A percentile compares a stretch with the other conserved stretches of the same genome.
Evolutionary conservation across 208 protist species (phyloP).

Genomic region (Vickermania ingenoplastis): DNA sequence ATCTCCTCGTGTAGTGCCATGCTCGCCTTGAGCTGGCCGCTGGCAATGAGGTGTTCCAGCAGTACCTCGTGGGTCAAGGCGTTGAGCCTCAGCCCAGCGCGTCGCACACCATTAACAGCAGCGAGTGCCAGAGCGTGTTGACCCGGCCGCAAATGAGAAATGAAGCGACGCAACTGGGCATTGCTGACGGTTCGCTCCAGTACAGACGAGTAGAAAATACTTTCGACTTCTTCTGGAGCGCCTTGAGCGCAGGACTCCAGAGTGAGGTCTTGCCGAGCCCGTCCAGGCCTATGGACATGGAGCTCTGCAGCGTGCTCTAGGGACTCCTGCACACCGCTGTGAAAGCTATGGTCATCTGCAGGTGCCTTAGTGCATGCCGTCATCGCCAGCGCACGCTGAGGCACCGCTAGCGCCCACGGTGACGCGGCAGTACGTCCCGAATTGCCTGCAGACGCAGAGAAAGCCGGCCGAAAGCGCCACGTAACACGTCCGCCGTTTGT

Average conservation of each 20-base stretch:
- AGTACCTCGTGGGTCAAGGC: conserved; percentile 57
- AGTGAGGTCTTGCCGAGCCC: background rate
- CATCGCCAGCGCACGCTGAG: too few relatives aligned
- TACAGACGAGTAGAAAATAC: conserved; percentile 53
- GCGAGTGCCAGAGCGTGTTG: conserved; percentile 46
- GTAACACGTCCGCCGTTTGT: too few relatives aligned
- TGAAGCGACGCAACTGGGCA: conserved; percentile 52
- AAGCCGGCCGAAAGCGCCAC: too few relatives aligned
- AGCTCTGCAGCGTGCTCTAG: background rate
- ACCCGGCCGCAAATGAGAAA: conserved; percentile 33
- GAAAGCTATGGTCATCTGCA: too few relatives aligned
- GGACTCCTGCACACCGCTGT: too few relatives aligned
- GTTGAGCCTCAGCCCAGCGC: conserved; percentile 46
- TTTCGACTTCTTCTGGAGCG: background rate
- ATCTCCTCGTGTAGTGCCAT: conserved; percentile 74
- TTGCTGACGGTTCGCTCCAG: conserved; percentile 73
- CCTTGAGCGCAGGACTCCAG: background rate
- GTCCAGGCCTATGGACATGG: background rate
- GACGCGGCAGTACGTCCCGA: too few relatives aligned
- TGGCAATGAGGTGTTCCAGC: conserved; percentile 41
- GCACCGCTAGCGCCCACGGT: too few relatives aligned
- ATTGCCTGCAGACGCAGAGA: too few relatives aligned
- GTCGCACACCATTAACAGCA: conserved; percentile 49
- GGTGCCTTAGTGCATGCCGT: too few relatives aligned
- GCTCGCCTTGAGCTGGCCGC: conserved; percentile 58